These are phyloP conservation scores for Huiozyma naganishii DNA, from an alignment of 805 yeast genomes.

Conservation along the genomic window DNA sequence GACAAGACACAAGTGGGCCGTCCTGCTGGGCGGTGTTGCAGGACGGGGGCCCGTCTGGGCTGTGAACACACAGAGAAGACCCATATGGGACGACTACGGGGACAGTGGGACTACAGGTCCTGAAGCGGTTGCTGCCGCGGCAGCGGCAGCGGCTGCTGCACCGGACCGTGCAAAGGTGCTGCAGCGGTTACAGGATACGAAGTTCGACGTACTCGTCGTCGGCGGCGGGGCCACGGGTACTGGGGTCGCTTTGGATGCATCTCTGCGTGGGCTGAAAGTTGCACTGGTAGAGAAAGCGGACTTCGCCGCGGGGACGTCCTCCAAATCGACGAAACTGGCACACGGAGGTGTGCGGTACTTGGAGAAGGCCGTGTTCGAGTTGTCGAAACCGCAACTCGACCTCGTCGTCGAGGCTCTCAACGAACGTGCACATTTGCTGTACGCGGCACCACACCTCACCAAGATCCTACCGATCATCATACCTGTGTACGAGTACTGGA, in stretches of 20 bases:
- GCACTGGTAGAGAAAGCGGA: constrained; percentile 80
- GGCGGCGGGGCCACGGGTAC: constrained; percentile 98
- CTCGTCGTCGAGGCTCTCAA: constrained; percentile 81
- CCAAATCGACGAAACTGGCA: constrained; percentile 91
- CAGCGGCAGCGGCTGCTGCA: neutral
- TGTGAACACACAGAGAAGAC: neutral
- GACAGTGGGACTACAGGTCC: too few relatives aligned
- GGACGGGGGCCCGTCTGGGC: too few relatives aligned
- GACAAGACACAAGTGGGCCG: too few relatives aligned
- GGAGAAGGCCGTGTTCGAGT: constrained; percentile 88
- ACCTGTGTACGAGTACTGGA: constrained; percentile 96
- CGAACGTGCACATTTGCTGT: constrained; percentile 75
- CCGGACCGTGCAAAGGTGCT: neutral
- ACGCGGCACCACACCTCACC: constrained; percentile 87
- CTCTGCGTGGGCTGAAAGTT: constrained; percentile 81
- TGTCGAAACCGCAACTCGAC: constrained; percentile 81
- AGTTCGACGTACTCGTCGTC: constrained; percentile 64
- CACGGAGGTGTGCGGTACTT: constrained; percentile 95
- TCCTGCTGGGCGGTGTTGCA: too few relatives aligned
- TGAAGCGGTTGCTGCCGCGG: neutral
- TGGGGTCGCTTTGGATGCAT: constrained; percentile 87
- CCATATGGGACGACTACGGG: neutral
- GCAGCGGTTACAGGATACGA: neutral
- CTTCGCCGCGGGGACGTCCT: constrained; percentile 87
- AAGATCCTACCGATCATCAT: constrained; percentile 83